Evolutionary conservation across 2,329 filamentous ascomycete species (phyloP), one percentile per base, ranked within the genome.

Genomic region (Eutypa lata): DNA sequence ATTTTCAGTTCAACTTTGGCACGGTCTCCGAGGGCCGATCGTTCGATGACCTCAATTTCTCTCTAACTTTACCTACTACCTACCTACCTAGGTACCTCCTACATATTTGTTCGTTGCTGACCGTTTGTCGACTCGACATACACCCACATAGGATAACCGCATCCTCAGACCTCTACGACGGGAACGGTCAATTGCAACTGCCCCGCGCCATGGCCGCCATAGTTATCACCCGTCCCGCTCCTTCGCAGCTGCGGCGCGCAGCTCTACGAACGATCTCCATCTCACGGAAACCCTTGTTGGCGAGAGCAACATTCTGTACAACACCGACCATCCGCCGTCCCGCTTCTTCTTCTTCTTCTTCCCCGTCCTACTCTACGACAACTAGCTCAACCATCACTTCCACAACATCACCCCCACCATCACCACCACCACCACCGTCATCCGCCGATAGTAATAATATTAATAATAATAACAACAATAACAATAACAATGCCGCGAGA

Each of bases 401-500:
- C 28, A 47, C 53, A 50, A 53, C 47, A 56, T 47, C 28, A 51
- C 50, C 35, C 61, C 63, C 28, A 50, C 56, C 40, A 47, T 57
- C 24, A 45, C 62, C 10, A 48, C 60, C 35, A 52, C 57, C 21
- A 31, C 53, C 18, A 44, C 57, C 35, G 40, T 33, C 40, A 46
- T 26, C 24, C n/a, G n/a, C n/a, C n/a, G n/a, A n/a, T n/a, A n/a
- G n/a, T n/a, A n/a, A n/a, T n/a, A n/a, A n/a, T n/a, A n/a, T n/a
- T n/a, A n/a, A n/a, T 46, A 21, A 48, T 51, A 38, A 35, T 53
- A 49, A 16, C 53, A 52, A 24, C 54, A 13, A 49, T 57, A 44
- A 59, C 43, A 57, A 55, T 49, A 31, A 64, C 44, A 51, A 53
- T 26, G 56, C 57, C 44, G 56, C 69, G 21, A 76, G 82, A 46